phyloP scores from a whole-genome alignment of 805 yeast species.

The Candida qinlingensis region DNA sequence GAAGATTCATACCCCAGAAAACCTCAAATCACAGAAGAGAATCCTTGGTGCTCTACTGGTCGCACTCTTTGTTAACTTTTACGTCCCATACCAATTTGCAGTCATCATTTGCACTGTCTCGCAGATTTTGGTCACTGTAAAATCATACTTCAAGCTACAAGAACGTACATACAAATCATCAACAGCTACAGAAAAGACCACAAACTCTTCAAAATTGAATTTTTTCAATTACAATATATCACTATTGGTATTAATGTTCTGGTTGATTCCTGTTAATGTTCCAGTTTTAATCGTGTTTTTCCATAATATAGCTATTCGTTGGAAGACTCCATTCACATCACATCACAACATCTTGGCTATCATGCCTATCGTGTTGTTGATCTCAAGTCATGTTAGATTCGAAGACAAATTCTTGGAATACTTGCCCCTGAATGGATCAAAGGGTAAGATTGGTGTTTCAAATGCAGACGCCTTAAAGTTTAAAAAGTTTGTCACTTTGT shows the following conservation, averaged over 20 bases:
- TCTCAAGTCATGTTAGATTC: conserved; percentile 6
- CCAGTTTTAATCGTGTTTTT: conserved; percentile 79
- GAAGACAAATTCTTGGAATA: conserved; percentile 5
- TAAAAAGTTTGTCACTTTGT: conserved; percentile 21
- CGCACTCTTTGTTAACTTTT: conserved; percentile 46
- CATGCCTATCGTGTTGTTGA: conserved; percentile 58
- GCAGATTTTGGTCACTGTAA: conserved; percentile 51
- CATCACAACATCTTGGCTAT: conserved; percentile 81
- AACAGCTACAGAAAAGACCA: not conserved
- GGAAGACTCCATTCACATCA: conserved; percentile 82
- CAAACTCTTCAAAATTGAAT: conserved; percentile 16
- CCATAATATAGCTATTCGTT: conserved; percentile 68
- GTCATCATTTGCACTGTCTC: conserved; percentile 53
- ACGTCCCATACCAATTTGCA: conserved; percentile 79
- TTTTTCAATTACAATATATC: conserved; percentile 58
- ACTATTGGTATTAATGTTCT: conserved; percentile 59
- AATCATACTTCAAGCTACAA: conserved; percentile 16
- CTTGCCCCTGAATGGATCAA: conserved; percentile 33
- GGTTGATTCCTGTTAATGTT: conserved; percentile 73
- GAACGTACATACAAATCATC: not conserved
- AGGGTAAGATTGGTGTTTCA: conserved; percentile 19
- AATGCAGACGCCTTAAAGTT: not conserved
- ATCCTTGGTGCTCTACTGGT: conserved; percentile 24
- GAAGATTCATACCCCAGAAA: not conserved
- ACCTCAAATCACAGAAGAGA: conserved; percentile 10